These are phyloP conservation scores for Anastatica hierochuntica DNA, from an alignment of 345 rosid genomes.

Conservation along the genomic window DNA sequence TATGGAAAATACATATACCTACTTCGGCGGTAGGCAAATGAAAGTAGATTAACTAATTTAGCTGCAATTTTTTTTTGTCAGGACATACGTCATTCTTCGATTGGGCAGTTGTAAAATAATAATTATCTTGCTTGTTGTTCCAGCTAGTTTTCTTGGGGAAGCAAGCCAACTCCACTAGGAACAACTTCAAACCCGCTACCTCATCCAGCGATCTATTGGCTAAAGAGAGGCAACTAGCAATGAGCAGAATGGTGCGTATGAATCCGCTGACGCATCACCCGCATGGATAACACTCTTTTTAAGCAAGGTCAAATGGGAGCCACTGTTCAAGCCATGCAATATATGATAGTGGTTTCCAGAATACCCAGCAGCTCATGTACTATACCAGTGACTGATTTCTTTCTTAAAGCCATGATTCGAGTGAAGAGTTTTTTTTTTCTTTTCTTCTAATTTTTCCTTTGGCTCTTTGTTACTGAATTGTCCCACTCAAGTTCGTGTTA, in stretches of 20 bases:
- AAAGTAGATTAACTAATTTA: conserved; percentile 24
- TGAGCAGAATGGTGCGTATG: conserved; percentile 54
- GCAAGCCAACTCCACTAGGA: conserved; percentile 50
- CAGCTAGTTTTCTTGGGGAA: conserved; percentile 49
- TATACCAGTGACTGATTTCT: conserved; percentile 48
- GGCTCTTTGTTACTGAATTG: no score
- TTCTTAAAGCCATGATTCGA: neutral
- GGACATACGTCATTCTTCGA: neutral
- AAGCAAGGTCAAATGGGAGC: conserved; percentile 76
- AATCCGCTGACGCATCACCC: conserved; percentile 61
- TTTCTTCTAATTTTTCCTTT: no score
- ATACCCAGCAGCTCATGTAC: conserved; percentile 88
- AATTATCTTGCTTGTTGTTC: no score
- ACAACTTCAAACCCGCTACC: conserved; percentile 38
- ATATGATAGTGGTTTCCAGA: conserved; percentile 89
- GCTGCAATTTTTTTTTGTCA: neutral
- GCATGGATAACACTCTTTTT: conserved; percentile 60
- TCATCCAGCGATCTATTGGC: conserved; percentile 38
- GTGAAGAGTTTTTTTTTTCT: neutral
- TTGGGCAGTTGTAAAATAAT: no score
- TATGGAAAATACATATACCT: conserved; percentile 33
- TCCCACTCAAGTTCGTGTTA: no score
- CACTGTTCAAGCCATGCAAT: conserved; percentile 81
- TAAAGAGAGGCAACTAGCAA: conserved; percentile 40
- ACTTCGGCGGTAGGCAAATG: conserved; percentile 34